Conservation (phyloP, 352 stramenopile species). For the Pythium dissotocum region DNA sequence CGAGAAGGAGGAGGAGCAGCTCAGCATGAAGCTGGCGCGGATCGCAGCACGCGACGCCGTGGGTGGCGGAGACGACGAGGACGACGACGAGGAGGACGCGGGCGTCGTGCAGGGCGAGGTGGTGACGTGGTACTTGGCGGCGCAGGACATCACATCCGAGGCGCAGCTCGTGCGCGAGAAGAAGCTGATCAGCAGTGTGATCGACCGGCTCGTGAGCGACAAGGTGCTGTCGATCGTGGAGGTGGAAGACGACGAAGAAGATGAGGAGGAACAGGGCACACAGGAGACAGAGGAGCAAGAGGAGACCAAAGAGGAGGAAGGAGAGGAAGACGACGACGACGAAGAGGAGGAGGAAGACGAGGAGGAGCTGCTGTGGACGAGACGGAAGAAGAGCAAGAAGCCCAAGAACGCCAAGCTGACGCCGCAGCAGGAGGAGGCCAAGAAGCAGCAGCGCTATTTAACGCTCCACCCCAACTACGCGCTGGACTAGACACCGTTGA, state of each 20-base stretch:
- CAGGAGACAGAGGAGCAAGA: conserved; percentile 17
- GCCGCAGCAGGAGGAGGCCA: conserved; percentile 45
- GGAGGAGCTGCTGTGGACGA: conserved; percentile 9
- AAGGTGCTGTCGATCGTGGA: conserved; percentile 78
- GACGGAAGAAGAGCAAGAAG: conserved; percentile 9
- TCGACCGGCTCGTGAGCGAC: conserved; percentile 80
- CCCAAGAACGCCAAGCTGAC: conserved; percentile 32
- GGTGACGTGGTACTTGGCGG: conserved; percentile 84
- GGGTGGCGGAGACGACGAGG: conserved; percentile 38
- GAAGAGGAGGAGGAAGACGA: conserved; percentile 15
- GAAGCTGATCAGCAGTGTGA: conserved; percentile 80
- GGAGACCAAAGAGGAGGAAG: conserved; percentile 31
- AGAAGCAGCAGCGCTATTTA: conserved; percentile 74
- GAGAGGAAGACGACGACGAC: conserved; percentile 26
- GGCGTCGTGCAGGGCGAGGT: conserved; percentile 78
- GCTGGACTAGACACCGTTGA: conserved; percentile 38
- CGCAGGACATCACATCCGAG: conserved; percentile 86
- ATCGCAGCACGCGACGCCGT: conserved; percentile 25
- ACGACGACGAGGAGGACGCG: conserved; percentile 54
- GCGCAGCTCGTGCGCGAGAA: conserved; percentile 76
- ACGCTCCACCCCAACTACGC: conserved; percentile 82
- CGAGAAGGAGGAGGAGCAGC: conserved; percentile 70
- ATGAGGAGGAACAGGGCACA: conserved; percentile 14
- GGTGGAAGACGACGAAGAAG: conserved; percentile 53
- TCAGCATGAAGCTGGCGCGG: conserved; percentile 50